Conservation (phyloP, 2,329 filamentous ascomycete species). For the Xylaria sp. region DNA sequence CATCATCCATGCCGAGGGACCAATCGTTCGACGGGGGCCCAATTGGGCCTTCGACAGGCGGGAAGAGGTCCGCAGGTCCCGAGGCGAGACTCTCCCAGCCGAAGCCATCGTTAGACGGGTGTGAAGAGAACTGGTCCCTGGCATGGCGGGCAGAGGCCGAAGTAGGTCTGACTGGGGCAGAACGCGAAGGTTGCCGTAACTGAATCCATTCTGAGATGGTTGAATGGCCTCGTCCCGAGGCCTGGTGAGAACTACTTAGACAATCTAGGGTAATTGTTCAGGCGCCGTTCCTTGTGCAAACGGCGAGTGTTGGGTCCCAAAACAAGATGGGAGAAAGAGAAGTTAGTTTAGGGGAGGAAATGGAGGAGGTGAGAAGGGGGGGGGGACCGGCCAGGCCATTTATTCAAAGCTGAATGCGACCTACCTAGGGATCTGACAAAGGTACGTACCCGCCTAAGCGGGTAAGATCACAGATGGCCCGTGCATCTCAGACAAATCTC, state of each 20-base stretch:
- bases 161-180: conserved; percentile 19
- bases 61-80: conserved; percentile 35
- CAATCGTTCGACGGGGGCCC: conserved; percentile 29
- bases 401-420: neutral
- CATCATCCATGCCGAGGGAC: conserved; percentile 27
- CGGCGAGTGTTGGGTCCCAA: conserved; percentile 26
- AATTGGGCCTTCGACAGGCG: conserved; percentile 30
- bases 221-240: conserved; percentile 36
- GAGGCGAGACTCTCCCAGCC: conserved; percentile 26
- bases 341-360: conserved; percentile 3
- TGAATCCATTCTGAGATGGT: conserved; percentile 35
- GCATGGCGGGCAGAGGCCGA: conserved; percentile 27
- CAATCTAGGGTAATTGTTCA: conserved; percentile 31
- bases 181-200: conserved; percentile 14
- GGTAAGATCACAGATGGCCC: neutral
- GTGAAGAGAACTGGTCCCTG: conserved; percentile 19
- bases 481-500: neutral
- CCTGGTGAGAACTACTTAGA: conserved; percentile 32
- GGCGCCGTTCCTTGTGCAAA: conserved; percentile 34
- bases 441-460: too few relatives aligned
- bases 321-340: conserved; percentile 16
- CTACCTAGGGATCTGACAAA: neutral
- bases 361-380: conserved; percentile 24
- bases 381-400: neutral
- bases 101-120: conserved; percentile 26